These are phyloP conservation scores for Trametes cinnabarina DNA, from an alignment of 768 basidiomycete species.

Conservation along the genomic window DNA sequence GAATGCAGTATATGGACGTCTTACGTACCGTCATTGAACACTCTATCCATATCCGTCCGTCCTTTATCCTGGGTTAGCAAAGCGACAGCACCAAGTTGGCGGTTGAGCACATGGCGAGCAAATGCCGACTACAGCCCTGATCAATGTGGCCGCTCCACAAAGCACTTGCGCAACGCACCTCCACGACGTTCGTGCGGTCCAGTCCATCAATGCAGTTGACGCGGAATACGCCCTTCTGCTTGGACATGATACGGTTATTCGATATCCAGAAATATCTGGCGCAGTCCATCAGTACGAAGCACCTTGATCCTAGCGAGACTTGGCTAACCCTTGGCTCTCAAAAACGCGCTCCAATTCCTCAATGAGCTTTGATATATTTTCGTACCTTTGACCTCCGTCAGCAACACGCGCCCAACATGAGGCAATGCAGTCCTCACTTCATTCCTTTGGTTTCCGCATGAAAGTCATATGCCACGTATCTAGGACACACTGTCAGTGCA, in stretches of 20 bases:
- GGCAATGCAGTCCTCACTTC: conserved; percentile 56
- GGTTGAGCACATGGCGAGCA: conserved; percentile 76
- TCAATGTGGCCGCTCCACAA: conserved; percentile 2
- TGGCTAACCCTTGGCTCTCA: conserved; percentile 69
- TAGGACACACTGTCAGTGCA: conserved; percentile 26
- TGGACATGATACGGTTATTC: conserved; percentile 62
- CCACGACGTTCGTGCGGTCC: conserved; percentile 93
- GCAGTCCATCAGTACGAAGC: not conserved
- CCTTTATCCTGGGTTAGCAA: conserved; percentile 54
- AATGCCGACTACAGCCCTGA: conserved; percentile 72
- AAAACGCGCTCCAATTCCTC: conserved; percentile 69
- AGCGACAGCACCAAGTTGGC: conserved; percentile 72
- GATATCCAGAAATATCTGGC: conserved; percentile 81
- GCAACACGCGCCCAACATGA: not conserved
- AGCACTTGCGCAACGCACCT: conserved; percentile 43
- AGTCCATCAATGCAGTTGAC: conserved; percentile 96
- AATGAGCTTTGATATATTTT: conserved; percentile 83
- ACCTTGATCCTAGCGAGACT: not conserved
- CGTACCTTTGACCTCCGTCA: conserved; percentile 54
- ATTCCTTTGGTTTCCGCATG: conserved; percentile 92
- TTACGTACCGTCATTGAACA: conserved; percentile 73
- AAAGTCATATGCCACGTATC: conserved; percentile 88
- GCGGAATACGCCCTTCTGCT: conserved; percentile 84
- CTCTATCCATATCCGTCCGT: conserved; percentile 61
- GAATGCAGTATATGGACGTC: not conserved